phyloP scores from a whole-genome alignment of 2,329 filamentous ascomycete genomes.

The Epicoccum nigrum region DNA sequence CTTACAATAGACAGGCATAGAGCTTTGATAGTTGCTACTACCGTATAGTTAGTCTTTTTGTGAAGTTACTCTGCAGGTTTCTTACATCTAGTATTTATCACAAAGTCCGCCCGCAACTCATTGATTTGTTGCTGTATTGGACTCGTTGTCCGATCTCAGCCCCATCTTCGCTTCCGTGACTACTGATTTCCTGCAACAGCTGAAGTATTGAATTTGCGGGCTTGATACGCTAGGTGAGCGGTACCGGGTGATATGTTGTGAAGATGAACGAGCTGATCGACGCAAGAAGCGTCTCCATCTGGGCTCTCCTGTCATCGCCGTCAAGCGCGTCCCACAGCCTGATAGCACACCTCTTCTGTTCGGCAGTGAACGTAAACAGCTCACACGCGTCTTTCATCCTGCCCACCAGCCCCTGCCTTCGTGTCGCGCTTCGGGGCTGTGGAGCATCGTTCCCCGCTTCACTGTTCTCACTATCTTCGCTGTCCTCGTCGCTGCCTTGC shows the following conservation, averaged over 20 bases:
- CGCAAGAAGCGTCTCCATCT: slow-evolving; percentile 1
- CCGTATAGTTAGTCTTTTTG: too few species aligned
- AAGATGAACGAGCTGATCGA: neutral
- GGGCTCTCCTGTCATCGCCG: neutral
- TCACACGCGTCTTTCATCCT: neutral
- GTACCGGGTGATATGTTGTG: neutral
- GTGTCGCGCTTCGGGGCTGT: neutral
- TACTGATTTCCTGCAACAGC: too few species aligned
- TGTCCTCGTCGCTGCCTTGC: neutral
- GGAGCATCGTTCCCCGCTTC: neutral
- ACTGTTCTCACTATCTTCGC: slow-evolving; percentile 4
- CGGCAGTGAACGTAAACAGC: neutral
- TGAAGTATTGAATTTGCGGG: too few species aligned
- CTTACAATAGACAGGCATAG: too few species aligned
- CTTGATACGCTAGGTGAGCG: too few species aligned
- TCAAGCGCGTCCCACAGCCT: neutral
- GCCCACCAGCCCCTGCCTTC: neutral
- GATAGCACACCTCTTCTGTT: neutral
- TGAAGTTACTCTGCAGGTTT: too few species aligned
- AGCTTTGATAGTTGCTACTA: too few species aligned
- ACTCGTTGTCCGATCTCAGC: too few species aligned
- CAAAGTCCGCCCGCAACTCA: too few species aligned
- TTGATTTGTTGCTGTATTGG: too few species aligned
- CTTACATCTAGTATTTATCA: too few species aligned
- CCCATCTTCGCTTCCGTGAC: too few species aligned